phyloP scores from a whole-genome alignment of 2,329 filamentous ascomycete species.

The Periconia sp. region DNA sequence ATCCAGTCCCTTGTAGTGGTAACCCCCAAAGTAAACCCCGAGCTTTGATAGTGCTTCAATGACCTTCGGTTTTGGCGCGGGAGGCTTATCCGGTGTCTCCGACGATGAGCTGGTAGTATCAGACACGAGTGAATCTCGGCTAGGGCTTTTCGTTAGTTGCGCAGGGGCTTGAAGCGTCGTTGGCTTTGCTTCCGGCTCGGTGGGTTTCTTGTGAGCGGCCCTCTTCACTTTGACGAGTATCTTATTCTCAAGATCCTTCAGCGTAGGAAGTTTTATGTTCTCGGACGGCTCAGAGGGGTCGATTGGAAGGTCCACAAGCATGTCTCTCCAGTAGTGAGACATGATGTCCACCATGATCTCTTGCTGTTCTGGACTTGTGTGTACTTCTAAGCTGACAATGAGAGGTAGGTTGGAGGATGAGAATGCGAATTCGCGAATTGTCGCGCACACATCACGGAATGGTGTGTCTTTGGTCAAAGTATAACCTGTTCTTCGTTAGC shows the following conservation, averaged over 20 bases:
- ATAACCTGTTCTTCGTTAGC: constrained; percentile 53
- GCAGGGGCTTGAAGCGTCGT: constrained; percentile 36
- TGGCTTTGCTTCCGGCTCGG: constrained; percentile 28
- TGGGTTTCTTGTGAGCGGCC: constrained; percentile 44
- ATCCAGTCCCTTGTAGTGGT: constrained; percentile 76
- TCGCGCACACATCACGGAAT: constrained; percentile 84
- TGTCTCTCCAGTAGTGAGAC: constrained; percentile 80
- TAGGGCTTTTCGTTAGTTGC: constrained; percentile 29
- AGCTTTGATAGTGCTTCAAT: constrained; percentile 74
- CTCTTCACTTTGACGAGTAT: constrained; percentile 68
- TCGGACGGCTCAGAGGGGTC: constrained; percentile 47
- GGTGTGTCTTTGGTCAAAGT: constrained; percentile 85
- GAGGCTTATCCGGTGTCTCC: constrained; percentile 50
- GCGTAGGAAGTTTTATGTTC: constrained; percentile 66
- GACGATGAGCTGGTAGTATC: constrained; percentile 32
- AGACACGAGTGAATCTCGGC: constrained; percentile 28
- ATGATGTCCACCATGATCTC: constrained; percentile 94
- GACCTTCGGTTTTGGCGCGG: constrained; percentile 64
- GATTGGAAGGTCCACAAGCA: constrained; percentile 69
- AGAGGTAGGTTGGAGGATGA: constrained; percentile 75
- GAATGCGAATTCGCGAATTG: constrained; percentile 81
- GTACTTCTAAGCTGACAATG: constrained; percentile 91
- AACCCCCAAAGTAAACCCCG: constrained; percentile 86
- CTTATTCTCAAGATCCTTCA: constrained; percentile 74
- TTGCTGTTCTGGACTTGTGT: constrained; percentile 82